Evolutionary conservation across 2,329 filamentous ascomycete species (phyloP).

Genomic region (Beauveria scarabaeidicola): DNA sequence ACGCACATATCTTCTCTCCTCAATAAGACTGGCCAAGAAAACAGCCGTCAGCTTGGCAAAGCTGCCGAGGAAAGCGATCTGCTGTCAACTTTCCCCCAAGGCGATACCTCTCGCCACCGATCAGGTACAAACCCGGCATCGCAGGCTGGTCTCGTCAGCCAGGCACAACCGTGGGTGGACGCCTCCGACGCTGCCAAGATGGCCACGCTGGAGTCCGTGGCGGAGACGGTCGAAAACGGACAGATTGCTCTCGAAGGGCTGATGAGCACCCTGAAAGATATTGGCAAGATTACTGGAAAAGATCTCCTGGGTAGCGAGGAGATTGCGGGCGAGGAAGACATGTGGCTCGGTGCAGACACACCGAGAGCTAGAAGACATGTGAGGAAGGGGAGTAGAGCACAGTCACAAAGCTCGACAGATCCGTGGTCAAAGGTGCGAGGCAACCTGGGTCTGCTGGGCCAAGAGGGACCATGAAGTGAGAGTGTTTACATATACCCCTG

Average conservation of each 20-base stretch:
- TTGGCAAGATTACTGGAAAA: slow-evolving; percentile 39
- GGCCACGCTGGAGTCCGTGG: slow-evolving; percentile 47
- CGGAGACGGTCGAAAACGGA: slow-evolving; percentile 51
- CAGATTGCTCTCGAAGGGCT: slow-evolving; percentile 47
- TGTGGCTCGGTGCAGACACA: slow-evolving; percentile 27
- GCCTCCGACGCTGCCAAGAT: slow-evolving; percentile 54
- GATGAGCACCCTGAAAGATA: slow-evolving; percentile 39
- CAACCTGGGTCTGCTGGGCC: slow-evolving; percentile 42
- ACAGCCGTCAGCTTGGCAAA: slow-evolving; percentile 41
- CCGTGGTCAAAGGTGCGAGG: slow-evolving; percentile 46
- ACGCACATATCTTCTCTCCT: slow-evolving; percentile 45
- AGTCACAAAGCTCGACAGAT: slow-evolving; percentile 25
- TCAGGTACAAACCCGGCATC: slow-evolving; percentile 28
- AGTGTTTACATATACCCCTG: slow-evolving; percentile 8
- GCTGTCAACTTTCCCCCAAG: slow-evolving; percentile 41
- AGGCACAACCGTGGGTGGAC: slow-evolving; percentile 49
- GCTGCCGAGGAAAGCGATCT: slow-evolving; percentile 56
- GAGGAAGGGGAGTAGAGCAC: slow-evolving; percentile 13
- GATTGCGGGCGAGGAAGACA: slow-evolving; percentile 16
- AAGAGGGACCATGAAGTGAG: slow-evolving; percentile 20
- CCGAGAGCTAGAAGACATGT: slow-evolving; percentile 19
- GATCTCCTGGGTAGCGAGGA: slow-evolving; percentile 18
- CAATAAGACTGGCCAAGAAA: slow-evolving; percentile 42
- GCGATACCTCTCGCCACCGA: slow-evolving; percentile 31
- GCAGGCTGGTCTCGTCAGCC: slow-evolving; percentile 32